Evolutionary conservation across 139 green algal species (phyloP).

Genomic region (Coccomyxa sp.): DNA sequence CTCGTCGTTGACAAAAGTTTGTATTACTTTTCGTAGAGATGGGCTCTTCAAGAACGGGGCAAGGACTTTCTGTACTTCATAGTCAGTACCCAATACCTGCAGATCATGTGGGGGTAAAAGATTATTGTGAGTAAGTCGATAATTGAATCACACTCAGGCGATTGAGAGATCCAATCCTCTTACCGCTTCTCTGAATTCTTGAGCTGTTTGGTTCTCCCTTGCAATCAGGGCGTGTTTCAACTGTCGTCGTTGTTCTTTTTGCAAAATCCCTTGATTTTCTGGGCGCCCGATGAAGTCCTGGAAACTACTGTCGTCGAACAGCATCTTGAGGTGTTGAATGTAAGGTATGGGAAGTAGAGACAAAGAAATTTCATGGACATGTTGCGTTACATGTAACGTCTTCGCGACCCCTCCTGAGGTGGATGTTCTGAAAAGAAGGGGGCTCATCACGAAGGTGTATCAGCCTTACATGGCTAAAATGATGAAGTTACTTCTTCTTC

Average conservation of each 20-base stretch:
- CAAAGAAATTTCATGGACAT: no score
- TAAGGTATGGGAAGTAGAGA: no score
- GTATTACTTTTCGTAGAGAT: conserved; percentile 42
- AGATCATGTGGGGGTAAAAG: neutral
- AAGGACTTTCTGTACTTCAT: conserved; percentile 46
- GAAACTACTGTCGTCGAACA: conserved; percentile 21
- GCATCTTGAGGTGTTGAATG: no score
- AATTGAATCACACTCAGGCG: neutral
- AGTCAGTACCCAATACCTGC: conserved; percentile 47
- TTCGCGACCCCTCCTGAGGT: no score
- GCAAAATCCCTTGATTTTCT: conserved; percentile 51
- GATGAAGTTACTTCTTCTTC: no score
- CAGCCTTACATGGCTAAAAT: no score
- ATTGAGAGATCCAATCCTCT: neutral
- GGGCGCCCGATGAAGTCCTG: conserved; percentile 53
- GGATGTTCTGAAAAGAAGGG: no score
- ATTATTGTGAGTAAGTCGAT: neutral
- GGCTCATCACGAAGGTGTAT: no score
- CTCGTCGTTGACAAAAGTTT: conserved; percentile 58
- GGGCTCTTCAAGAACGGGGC: conserved; percentile 44
- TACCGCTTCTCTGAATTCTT: conserved; percentile 32
- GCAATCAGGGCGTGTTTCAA: conserved; percentile 32
- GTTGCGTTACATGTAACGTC: no score
- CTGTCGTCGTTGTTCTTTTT: conserved; percentile 54
- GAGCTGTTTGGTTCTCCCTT: conserved; percentile 30